Evolutionary conservation across 257 asterid species (phyloP).

Genomic region (Capsicum baccatum): DNA sequence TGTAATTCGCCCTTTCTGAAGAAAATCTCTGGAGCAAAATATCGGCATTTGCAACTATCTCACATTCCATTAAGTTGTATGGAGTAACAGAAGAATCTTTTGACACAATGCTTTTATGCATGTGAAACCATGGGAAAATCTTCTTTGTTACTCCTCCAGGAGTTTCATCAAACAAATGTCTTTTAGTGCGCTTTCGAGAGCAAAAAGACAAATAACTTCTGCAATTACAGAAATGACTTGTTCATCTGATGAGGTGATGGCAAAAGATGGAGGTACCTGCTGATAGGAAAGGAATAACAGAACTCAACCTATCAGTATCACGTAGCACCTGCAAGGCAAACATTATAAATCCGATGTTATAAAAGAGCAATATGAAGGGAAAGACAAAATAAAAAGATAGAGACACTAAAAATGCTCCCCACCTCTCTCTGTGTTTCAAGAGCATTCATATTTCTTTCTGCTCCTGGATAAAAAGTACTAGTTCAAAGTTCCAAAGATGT

Average conservation of each 20-base stretch:
- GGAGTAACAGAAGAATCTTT: constrained; percentile 65
- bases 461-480: constrained; percentile 70
- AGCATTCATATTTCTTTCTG: constrained; percentile 65
- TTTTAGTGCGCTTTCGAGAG: constrained; percentile 63
- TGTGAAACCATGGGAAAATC: constrained; percentile 56
- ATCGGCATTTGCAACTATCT: constrained; percentile 60
- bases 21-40: constrained; percentile 58
- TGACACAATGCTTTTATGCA: constrained; percentile 58
- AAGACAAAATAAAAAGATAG: constrained; percentile 21
- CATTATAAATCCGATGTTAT: constrained; percentile 54
- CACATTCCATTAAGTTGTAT: constrained; percentile 59
- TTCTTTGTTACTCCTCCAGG: constrained; percentile 41
- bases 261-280: constrained; percentile 85
- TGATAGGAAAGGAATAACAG: constrained; percentile 83
- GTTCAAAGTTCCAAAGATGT: constrained; percentile 79
- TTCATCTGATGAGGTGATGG: constrained; percentile 67
- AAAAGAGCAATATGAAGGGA: constrained; percentile 34
- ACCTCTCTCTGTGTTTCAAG: constrained; percentile 87
- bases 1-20: constrained; percentile 50
- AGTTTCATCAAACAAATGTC: constrained; percentile 43
- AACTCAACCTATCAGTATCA: constrained; percentile 66
- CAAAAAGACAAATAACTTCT: constrained; percentile 77
- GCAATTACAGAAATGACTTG: constrained; percentile 64
- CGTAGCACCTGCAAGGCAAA: constrained; percentile 82
- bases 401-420: constrained; percentile 27